Evolutionary conservation across 2,329 filamentous ascomycete genomes (phyloP), one percentile per base, ranked within the genome.

Genomic region (Aspergillus melleus): DNA sequence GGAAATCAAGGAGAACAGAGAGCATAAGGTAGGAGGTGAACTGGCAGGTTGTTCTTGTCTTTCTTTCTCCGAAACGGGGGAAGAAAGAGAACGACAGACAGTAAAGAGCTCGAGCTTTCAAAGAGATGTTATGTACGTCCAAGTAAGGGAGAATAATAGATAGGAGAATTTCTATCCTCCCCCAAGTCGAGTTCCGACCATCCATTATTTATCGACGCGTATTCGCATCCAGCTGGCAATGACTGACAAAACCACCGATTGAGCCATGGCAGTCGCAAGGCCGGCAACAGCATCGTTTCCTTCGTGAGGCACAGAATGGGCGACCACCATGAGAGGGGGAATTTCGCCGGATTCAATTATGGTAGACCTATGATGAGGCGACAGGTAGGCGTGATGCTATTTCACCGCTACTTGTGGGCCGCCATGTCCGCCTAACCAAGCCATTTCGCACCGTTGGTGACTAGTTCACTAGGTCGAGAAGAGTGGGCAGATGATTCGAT

Each of bases 341-440:
- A 22, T 10, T 36, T 30, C 52, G 29, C 32, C 22, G 52, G 32
- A 26, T 19, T 22, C 9, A 36, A 46, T 20, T 20, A 49, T 16
- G 47, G 47, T 49, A 55, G 49, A 14, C 57, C 57, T 60, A 56
- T 60, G 52, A 60, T 30, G 30, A 44, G 20, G 16, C 54, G 58
- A 60, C 58, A 60, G 58, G 47, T 49, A 60, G 49, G 47, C 22
- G 36, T 44, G 49, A 56, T 42, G 58, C 49, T 20, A 56, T 42
- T 60, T 57, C 53, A 60, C 58, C 58, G 58, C 58, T 53, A 44
- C 52, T 60, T 60, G 47, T n/a, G 26, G 9, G 50, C n/a, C 42
- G 50, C 42, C 42, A 32, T 26, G 19, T 53, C 29, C 24, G 29
- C 30, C 29, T 54, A 47, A 54, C 36, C 14, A 42, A 42, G 16